These are phyloP conservation scores for Xylaria flabelliformis DNA, from an alignment of 495 filamentous ascomycete species.

Conservation along the genomic window DNA sequence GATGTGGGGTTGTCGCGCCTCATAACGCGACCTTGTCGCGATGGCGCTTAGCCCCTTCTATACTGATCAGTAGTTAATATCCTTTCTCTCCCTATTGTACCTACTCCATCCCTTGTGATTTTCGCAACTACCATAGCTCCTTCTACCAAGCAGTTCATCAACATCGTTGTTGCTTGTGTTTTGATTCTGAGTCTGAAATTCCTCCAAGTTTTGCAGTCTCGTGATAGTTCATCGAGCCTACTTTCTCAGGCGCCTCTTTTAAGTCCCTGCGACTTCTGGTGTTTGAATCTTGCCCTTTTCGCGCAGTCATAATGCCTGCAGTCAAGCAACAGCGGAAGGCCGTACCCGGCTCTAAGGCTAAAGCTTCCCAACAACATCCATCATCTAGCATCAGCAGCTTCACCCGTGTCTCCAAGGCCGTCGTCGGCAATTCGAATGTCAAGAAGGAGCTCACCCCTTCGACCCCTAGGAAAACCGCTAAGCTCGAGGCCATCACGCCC, in stretches of 20 bases:
- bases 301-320: slow-evolving; percentile 27
- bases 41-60: slow-evolving; percentile 19
- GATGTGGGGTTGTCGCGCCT: slow-evolving; percentile 9
- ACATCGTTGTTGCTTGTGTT: slow-evolving; percentile 1
- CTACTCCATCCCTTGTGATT: not conserved
- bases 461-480: slow-evolving; percentile 34
- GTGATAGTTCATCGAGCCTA: not conserved
- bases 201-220: not conserved
- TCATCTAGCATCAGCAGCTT: slow-evolving; percentile 45
- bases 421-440: slow-evolving; percentile 22
- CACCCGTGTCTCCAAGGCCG: slow-evolving; percentile 46
- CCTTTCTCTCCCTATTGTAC: not conserved
- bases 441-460: slow-evolving; percentile 38
- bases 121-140: slow-evolving; percentile 9
- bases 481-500: slow-evolving; percentile 34
- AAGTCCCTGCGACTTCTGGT: not conserved
- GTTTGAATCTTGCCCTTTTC: not conserved
- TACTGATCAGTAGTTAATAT: not conserved
- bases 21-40: slow-evolving; percentile 17
- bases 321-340: slow-evolving; percentile 39
- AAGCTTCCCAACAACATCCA: slow-evolving; percentile 28
- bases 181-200: not conserved
- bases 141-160: slow-evolving; percentile 2
- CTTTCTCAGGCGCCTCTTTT: not conserved
- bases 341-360: slow-evolving; percentile 27